Conservation (phyloP, 1,284 basidiomycete genomes). For the Tylopilus orsonianus region DNA sequence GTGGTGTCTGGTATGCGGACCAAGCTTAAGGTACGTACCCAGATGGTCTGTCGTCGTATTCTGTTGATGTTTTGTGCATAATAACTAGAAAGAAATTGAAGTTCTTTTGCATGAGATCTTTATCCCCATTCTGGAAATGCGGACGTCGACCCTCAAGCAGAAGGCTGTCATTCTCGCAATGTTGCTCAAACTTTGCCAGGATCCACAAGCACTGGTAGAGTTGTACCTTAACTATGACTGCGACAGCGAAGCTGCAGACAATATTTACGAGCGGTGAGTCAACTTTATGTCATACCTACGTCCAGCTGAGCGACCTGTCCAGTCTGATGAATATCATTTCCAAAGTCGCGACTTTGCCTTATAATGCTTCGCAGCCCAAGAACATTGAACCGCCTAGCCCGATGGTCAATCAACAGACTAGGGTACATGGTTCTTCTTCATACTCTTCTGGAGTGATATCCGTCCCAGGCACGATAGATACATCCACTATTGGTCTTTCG, state of each 20-base stretch:
- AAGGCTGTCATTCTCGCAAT: slow-evolving; percentile 89
- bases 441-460: slow-evolving; percentile 69
- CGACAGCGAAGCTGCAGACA: slow-evolving; percentile 88
- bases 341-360: slow-evolving; percentile 79
- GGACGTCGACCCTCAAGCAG: slow-evolving; percentile 92
- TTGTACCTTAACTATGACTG: slow-evolving; percentile 99
- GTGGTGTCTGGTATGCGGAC: slow-evolving; percentile 92
- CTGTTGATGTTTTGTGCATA: slow-evolving; percentile 3
- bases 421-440: slow-evolving; percentile 46
- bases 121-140: slow-evolving; percentile 98
- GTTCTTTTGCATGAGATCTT: slow-evolving; percentile 98
- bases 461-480: slow-evolving; percentile 67
- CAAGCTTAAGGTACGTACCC: slow-evolving; percentile 78
- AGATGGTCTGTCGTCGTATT: neutral
- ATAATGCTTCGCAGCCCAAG: slow-evolving; percentile 52
- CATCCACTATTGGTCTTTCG: slow-evolving; percentile 63
- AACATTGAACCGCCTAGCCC: slow-evolving; percentile 60
- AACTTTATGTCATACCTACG: slow-evolving; percentile 2
- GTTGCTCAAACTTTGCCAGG: slow-evolving; percentile 85
- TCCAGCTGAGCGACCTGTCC: slow-evolving; percentile 11
- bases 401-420: slow-evolving; percentile 53
- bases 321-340: slow-evolving; percentile 94
- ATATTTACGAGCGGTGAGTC: slow-evolving; percentile 90
- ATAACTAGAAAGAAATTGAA: slow-evolving; percentile 92
- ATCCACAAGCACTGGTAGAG: slow-evolving; percentile 94